Evolutionary conservation across 2,329 filamentous ascomycete genomes (phyloP), one percentile per base, ranked within the genome.

Genomic region (Trichothecium roseum): DNA sequence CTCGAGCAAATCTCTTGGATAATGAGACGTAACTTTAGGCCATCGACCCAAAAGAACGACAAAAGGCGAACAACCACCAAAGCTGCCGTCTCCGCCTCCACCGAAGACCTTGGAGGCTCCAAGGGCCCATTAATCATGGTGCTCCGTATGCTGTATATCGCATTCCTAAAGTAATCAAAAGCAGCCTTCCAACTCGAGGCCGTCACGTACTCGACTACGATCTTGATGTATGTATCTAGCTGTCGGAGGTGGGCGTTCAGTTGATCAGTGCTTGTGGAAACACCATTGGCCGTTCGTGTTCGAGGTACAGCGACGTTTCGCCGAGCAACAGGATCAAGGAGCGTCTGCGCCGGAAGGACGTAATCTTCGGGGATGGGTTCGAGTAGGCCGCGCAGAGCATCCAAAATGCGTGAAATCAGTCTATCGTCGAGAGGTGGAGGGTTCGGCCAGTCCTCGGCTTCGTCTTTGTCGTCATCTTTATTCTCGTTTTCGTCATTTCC

Each of bases 1-100:
- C 69, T 76, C 16, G 74, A 75, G 50, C 74, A 78, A 27, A 82
- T 62, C 54, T 83, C 78, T 45, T 80, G 74, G 27, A 82, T 69
- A 35, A 82, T 50, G 15, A 72, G 53, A 28, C 73, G 69, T 12
- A 83, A 62, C 54, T 78, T 81, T 31, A 66, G 62, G 28, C 64
- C 64, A 47, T 81, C 76, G 15, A 80, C 70, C 73, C 75, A 81
- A 44, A 78, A 72, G 48, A 70, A 78, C 13, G 74, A 69, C 18
- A 81, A 58, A 24, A 80, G 61, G 27, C 74, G 67, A 32, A 82
- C 54, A 9, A 72, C 62, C 14, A 74, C 63, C 10, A 80, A 59
- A 2, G 69, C 63, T 17, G 55, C 47, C 40, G 57, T 62, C 41
- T 77, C 73, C n/a, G 71, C 66, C 36, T 75, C 69, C 10, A 60